Conservation (phyloP, 495 filamentous ascomycete genomes). For the Hyphodiscus hymeniophilus region DNA sequence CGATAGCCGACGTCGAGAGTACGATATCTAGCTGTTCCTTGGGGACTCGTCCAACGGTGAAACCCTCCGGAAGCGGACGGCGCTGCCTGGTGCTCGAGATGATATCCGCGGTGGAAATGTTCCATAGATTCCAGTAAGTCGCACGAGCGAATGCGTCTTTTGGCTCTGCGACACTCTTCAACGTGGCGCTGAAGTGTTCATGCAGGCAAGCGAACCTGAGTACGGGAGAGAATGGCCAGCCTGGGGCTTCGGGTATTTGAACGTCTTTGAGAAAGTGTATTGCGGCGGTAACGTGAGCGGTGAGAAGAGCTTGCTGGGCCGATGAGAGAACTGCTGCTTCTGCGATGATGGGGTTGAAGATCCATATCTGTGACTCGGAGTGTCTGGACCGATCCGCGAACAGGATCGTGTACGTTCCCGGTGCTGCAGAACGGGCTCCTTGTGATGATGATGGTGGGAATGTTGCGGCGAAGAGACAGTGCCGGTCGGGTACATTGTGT, state of each 20-base stretch:
- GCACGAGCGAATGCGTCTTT: conserved; percentile 4
- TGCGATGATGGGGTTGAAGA: conserved; percentile 18
- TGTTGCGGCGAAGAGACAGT: conserved; percentile 22
- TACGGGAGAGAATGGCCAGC: conserved; percentile 19
- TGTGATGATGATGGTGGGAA: conserved; percentile 7
- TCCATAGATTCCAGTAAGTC: conserved; percentile 18
- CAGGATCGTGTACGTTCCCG: conserved; percentile 16
- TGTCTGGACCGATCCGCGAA: conserved; percentile 21
- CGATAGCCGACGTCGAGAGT: conserved; percentile 17
- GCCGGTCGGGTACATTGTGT: conserved; percentile 15
- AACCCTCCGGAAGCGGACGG: conserved; percentile 8
- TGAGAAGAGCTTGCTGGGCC: not conserved
- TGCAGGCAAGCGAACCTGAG: conserved; percentile 17
- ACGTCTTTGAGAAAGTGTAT: conserved; percentile 15
- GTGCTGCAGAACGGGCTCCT: not conserved
- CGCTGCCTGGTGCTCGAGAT: not conserved
- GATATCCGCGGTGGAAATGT: conserved; percentile 1
- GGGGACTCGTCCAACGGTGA: conserved; percentile 10
- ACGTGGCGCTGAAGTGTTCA: not conserved
- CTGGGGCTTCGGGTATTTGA: conserved; percentile 14
- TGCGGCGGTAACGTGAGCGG: conserved; percentile 5
- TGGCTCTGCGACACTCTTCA: not conserved
- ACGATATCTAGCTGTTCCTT: conserved; percentile 18
- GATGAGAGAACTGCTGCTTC: not conserved
- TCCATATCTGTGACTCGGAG: conserved; percentile 23